These are phyloP conservation scores for Neofusicoccum cordaticola DNA, from an alignment of 2,329 filamentous ascomycete genomes.

Conservation along the genomic window DNA sequence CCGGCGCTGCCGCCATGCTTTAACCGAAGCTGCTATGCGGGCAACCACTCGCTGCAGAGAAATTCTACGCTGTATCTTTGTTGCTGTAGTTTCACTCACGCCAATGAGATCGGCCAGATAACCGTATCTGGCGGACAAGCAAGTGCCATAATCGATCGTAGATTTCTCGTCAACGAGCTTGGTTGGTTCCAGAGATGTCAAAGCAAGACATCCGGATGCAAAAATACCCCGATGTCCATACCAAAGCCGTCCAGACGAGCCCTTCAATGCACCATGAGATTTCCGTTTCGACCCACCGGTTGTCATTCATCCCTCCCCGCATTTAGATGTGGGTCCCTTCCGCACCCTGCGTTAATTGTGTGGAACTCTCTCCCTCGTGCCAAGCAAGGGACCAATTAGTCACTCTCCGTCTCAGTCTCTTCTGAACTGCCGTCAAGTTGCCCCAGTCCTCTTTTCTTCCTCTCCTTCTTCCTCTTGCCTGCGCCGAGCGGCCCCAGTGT, in stretches of 20 bases:
- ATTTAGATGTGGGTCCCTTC: not conserved
- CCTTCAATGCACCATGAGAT: too few relatives aligned
- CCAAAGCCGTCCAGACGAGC: too few relatives aligned
- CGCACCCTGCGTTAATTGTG: too few relatives aligned
- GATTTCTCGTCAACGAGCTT: too few relatives aligned
- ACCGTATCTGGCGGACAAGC: too few relatives aligned
- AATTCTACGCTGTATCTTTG: not conserved
- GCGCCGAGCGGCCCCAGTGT: not conserved
- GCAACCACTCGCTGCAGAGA: not conserved
- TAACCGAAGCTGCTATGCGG: not conserved
- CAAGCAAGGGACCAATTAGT: not conserved
- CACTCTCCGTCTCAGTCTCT: conserved; percentile 18
- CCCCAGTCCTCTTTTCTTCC: conserved; percentile 20
- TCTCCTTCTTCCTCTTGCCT: conserved; percentile 24
- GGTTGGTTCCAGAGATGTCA: too few relatives aligned
- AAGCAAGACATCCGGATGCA: too few relatives aligned
- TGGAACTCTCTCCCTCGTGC: not conserved
- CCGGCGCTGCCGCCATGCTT: not conserved
- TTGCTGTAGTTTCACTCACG: not conserved
- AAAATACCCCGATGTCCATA: too few relatives aligned
- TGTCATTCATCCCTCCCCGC: not conserved
- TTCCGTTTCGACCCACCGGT: not conserved
- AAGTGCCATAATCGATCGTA: too few relatives aligned
- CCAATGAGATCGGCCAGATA: too few relatives aligned
- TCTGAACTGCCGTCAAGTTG: conserved; percentile 8